Evolutionary conservation across 768 basidiomycete genomes (phyloP).

Genomic region (Rhodotorula kratochvilovae): DNA sequence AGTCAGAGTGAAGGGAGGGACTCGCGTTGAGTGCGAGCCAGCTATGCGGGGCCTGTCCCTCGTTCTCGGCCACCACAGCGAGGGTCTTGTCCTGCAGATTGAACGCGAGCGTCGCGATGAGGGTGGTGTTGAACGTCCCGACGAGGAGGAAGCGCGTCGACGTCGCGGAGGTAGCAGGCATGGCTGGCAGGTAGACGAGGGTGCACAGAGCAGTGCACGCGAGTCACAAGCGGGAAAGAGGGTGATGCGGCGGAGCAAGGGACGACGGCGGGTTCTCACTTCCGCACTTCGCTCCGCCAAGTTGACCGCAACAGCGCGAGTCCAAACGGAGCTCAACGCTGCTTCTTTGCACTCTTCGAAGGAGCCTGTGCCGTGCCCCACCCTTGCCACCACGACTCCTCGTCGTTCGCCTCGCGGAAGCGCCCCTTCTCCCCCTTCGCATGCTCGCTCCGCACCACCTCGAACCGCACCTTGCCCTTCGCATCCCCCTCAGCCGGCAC

Average conservation of each 20-base stretch:
- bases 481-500: not conserved
- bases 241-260: not conserved
- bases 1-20: not conserved
- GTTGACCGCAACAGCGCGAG: not conserved
- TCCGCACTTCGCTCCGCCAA: too few species aligned
- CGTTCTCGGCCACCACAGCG: conserved; percentile 15
- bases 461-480: not conserved
- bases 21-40: conserved; percentile 39
- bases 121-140: conserved; percentile 39
- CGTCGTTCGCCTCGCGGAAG: not conserved
- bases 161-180: not conserved
- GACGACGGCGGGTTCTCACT: too few species aligned
- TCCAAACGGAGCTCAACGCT: not conserved
- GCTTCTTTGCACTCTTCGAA: not conserved
- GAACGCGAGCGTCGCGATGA: conserved; percentile 37
- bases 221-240: not conserved
- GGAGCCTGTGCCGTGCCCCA: not conserved
- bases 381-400: conserved; percentile 9
- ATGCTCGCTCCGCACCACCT: not conserved
- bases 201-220: not conserved
- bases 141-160: conserved; percentile 35
- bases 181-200: too few species aligned
- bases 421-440: not conserved
- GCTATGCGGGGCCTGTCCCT: conserved; percentile 34
- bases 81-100: not conserved